Conservation (phyloP, 345 rosid species). For the Boechera stricta region DNA sequence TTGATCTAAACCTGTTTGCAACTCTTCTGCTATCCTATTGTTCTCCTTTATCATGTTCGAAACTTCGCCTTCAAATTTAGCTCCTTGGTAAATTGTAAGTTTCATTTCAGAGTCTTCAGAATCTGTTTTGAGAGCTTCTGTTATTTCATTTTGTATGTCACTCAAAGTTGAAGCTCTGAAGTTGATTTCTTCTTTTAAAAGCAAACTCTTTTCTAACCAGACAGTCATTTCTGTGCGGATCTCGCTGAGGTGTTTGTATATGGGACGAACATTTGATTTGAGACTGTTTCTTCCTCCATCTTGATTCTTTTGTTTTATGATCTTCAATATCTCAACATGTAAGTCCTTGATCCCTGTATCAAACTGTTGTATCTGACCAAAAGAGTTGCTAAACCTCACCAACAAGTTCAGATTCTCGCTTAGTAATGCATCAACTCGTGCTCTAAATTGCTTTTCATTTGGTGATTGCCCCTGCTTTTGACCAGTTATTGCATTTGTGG, state of each 20-base stretch:
- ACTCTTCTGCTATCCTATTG: conserved; percentile 33
- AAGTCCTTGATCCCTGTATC: conserved; percentile 72
- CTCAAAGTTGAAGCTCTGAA: conserved; percentile 70
- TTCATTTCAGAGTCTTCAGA: conserved; percentile 36
- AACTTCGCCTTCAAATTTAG: conserved; percentile 43
- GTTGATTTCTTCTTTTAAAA: conserved; percentile 69
- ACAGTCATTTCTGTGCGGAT: conserved; percentile 60
- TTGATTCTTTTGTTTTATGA: conserved; percentile 62
- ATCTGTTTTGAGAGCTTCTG: conserved; percentile 55
- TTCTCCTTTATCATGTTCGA: conserved; percentile 42
- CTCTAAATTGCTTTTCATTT: conserved; percentile 62
- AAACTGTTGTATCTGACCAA: conserved; percentile 79
- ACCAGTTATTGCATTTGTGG: conserved; percentile 40
- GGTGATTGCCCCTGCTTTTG: conserved; percentile 44
- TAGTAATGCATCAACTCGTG: conserved; percentile 64
- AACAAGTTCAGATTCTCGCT: conserved; percentile 86
- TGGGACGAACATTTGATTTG: conserved; percentile 69
- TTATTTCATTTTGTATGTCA: conserved; percentile 71
- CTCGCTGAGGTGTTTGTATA: conserved; percentile 78
- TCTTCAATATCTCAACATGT: conserved; percentile 57
- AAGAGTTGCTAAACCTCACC: conserved; percentile 78
- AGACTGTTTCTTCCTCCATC: conserved; percentile 58
- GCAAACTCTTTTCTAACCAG: conserved; percentile 74
- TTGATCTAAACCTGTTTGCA: conserved; percentile 34
- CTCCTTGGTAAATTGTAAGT: conserved; percentile 40